Conservation (phyloP, 257 asterid genomes). For the Craterostigma plantagineum region DNA sequence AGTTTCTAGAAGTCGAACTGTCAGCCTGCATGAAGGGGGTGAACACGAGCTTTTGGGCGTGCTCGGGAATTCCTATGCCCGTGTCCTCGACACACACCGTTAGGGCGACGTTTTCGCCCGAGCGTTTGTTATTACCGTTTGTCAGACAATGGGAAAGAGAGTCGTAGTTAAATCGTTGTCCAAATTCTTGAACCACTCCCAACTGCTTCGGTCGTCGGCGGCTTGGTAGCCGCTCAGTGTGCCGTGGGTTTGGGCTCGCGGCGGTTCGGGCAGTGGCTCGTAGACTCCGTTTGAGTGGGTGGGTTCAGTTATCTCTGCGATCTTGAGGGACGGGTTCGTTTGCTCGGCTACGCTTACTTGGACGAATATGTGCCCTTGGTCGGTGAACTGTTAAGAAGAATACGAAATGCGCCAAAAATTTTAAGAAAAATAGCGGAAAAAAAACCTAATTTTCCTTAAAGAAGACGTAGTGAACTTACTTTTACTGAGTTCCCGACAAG, state of each 20-base stretch:
- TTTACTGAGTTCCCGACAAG: conserved; percentile 93
- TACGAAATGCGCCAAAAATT: too few relatives aligned
- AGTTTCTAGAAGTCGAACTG: conserved; percentile 79
- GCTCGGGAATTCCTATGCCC: conserved; percentile 69
- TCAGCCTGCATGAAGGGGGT: conserved; percentile 98
- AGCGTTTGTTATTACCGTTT: conserved; percentile 7
- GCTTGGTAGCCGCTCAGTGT: conserved; percentile 75
- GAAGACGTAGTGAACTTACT: conserved; percentile 26
- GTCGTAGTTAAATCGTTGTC: conserved; percentile 23
- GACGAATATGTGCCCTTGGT: conserved; percentile 75
- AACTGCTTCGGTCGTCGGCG: conserved; percentile 62
- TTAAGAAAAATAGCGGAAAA: too few relatives aligned
- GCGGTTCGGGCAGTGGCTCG: too few relatives aligned
- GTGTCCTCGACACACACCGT: conserved; percentile 82
- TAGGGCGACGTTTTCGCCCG: conserved; percentile 25
- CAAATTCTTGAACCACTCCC: conserved; percentile 44
- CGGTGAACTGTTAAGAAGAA: conserved; percentile 48
- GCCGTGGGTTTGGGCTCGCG: conserved; percentile 10
- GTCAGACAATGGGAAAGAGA: conserved; percentile 11
- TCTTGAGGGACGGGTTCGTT: too few relatives aligned
- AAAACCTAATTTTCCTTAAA: too few relatives aligned
- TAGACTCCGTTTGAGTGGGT: too few relatives aligned
- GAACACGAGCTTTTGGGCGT: conserved; percentile 60
- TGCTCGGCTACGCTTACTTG: conserved; percentile 7
- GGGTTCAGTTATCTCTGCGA: too few relatives aligned